These are phyloP conservation scores for Rosa chinensis DNA, from an alignment of 306 rosid genomes.

Conservation along the genomic window DNA sequence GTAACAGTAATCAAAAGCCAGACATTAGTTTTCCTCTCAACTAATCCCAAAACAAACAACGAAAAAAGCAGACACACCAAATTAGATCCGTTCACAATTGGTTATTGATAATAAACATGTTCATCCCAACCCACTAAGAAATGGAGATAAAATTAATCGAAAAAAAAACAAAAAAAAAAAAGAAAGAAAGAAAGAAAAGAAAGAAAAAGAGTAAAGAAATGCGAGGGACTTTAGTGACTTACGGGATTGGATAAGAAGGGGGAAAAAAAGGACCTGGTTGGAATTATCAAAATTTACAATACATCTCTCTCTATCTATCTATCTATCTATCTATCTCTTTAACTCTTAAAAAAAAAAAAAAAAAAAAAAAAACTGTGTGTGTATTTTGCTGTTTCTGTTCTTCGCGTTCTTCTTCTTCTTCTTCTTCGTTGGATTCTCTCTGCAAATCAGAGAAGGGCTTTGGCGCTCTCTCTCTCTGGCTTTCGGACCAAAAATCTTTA, in stretches of 20 bases:
- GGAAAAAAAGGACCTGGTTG: constrained; percentile 37
- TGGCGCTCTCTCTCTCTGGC: constrained; percentile 25
- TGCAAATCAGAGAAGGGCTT: constrained; percentile 59
- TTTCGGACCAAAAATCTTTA: constrained; percentile 49
- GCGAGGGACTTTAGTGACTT: constrained; percentile 52
- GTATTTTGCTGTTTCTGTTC: constrained; percentile 31
- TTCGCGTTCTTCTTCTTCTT: constrained; percentile 17
- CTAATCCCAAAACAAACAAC: neutral
- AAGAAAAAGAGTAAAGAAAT: constrained; percentile 36
- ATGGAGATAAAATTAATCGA: neutral
- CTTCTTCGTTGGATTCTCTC: constrained; percentile 49
- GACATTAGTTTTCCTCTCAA: neutral
- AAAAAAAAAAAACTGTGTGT: neutral
- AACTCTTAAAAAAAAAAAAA: neutral
- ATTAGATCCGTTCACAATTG: constrained; percentile 38
- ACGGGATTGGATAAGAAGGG: constrained; percentile 62
- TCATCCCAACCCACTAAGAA: neutral
- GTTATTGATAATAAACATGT: neutral
- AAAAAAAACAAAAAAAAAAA: neutral
- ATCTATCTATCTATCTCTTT: constrained; percentile 17
- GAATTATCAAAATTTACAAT: constrained; percentile 38
- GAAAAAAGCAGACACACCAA: neutral
- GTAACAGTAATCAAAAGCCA: neutral
- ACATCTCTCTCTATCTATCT: constrained; percentile 29
- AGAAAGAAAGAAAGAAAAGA: neutral